Conservation (phyloP, 345 rosid species). For the Anacardium occidentale region DNA sequence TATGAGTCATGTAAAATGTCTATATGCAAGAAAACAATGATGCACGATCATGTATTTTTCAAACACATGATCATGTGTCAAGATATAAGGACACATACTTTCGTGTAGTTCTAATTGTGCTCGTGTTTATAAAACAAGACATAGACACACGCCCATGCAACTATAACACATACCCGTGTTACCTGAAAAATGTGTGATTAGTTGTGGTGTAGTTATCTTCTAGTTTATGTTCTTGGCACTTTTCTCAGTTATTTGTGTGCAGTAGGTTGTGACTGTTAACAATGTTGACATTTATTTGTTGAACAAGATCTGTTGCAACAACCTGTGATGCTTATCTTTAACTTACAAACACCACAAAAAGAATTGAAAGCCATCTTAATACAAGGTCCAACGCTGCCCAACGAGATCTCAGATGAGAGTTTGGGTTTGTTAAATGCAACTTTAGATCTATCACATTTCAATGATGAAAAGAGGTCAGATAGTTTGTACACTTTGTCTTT, state of each 20-base stretch:
- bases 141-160: no score
- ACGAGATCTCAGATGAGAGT: constrained; percentile 37
- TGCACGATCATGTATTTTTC: no score
- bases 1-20: no score
- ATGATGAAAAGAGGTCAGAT: constrained; percentile 47
- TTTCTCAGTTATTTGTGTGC: neutral
- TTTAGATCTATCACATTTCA: constrained; percentile 42
- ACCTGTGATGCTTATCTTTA: constrained; percentile 64
- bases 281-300: constrained; percentile 14
- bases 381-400: constrained; percentile 37
- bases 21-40: no score
- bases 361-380: constrained; percentile 36
- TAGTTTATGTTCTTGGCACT: no score
- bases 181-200: no score
- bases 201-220: no score
- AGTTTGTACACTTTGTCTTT: constrained; percentile 17
- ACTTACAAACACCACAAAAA: constrained; percentile 47
- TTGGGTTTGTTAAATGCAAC: constrained; percentile 30
- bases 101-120: no score
- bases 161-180: no score
- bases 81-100: no score
- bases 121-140: no score
- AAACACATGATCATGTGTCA: no score
- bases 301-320: constrained; percentile 66
- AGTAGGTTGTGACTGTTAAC: neutral